phyloP scores from a whole-genome alignment of 805 yeast species.

The Myxozyma mucilagina region DNA sequence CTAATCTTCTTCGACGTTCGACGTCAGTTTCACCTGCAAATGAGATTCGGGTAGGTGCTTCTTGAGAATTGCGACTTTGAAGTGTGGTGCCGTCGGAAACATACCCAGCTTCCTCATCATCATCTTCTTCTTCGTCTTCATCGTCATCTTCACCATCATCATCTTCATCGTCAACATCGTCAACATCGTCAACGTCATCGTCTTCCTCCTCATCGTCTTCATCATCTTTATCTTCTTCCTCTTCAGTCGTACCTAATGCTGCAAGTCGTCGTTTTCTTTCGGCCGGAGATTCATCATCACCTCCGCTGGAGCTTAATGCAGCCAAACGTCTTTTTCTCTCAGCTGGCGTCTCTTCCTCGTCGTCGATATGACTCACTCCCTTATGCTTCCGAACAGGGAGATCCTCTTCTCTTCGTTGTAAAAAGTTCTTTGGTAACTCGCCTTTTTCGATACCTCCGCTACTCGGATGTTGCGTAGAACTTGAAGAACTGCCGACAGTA shows the following conservation, averaged over 20 bases:
- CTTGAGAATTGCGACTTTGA: not conserved
- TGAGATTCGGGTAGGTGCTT: constrained; percentile 21
- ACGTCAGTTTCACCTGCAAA: constrained; percentile 57
- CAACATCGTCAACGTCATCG: constrained; percentile 37
- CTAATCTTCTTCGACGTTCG: constrained; percentile 61
- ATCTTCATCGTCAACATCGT: constrained; percentile 33
- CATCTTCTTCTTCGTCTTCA: constrained; percentile 32
- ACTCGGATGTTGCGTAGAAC: constrained; percentile 1
- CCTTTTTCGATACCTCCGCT: constrained; percentile 27
- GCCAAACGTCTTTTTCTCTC: constrained; percentile 29
- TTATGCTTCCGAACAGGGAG: constrained; percentile 25
- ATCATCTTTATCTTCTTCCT: constrained; percentile 32
- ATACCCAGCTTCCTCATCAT: constrained; percentile 37
- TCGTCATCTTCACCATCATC: constrained; percentile 32
- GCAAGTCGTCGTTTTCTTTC: constrained; percentile 26
- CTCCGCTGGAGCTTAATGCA: constrained; percentile 30
- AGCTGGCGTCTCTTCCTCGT: constrained; percentile 35
- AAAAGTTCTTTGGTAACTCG: constrained; percentile 26
- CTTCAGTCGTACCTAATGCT: constrained; percentile 29
- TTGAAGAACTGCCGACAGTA: not conserved
- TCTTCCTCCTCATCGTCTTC: constrained; percentile 4
- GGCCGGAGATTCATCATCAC: constrained; percentile 29
- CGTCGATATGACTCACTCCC: not conserved
- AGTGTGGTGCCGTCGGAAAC: constrained; percentile 17
- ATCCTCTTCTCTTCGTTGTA: constrained; percentile 33